These are phyloP conservation scores for Blepharisma stoltei DNA, from an alignment of 73 alveolate genomes.

Conservation along the genomic window DNA sequence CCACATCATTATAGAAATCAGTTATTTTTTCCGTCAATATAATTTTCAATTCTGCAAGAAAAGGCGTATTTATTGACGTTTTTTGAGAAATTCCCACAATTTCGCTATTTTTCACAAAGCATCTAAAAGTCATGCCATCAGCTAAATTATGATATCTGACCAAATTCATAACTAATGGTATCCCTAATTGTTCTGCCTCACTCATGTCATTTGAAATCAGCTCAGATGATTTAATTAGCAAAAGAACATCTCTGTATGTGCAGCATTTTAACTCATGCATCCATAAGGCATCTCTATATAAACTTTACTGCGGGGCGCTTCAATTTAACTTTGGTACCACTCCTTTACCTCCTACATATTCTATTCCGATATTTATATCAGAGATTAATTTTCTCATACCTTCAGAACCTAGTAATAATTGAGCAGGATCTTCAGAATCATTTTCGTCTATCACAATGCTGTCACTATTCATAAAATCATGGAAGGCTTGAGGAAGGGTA, in stretches of 20 bases:
- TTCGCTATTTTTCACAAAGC: neutral
- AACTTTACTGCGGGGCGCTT: neutral
- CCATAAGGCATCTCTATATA: conserved; percentile 20
- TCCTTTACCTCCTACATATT: neutral
- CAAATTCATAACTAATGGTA: neutral
- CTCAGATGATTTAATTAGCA: neutral
- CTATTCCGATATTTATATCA: neutral
- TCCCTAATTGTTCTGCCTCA: neutral
- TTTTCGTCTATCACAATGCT: neutral
- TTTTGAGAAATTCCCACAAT: conserved; percentile 1
- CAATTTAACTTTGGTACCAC: conserved; percentile 11
- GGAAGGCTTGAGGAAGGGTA: conserved; percentile 7
- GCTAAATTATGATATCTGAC: neutral
- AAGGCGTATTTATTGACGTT: neutral
- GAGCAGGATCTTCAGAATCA: neutral
- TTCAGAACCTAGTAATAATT: neutral
- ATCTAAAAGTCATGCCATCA: conserved; percentile 17
- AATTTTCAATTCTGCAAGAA: neutral
- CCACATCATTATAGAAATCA: neutral
- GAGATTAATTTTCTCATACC: neutral
- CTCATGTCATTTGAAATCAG: neutral
- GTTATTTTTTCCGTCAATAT: neutral
- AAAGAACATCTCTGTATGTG: neutral
- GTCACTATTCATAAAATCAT: neutral
- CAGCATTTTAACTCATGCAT: neutral